Evolutionary conservation across 1,284 basidiomycete genomes (phyloP).

Genomic region (Ustilago shanxiensis): DNA sequence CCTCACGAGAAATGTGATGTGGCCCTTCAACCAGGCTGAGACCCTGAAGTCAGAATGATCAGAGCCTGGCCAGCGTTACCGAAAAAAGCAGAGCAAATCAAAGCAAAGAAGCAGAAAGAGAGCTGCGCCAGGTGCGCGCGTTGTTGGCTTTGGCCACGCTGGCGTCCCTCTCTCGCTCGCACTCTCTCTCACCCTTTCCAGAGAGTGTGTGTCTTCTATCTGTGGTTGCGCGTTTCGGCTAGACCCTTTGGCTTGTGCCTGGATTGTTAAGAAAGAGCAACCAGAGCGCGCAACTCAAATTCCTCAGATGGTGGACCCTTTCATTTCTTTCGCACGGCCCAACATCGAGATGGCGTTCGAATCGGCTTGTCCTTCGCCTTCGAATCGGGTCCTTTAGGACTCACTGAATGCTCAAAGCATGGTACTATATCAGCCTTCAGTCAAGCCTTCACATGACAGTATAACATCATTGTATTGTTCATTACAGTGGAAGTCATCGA

Average conservation of each 20-base stretch:
- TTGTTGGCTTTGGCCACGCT: slow-evolving; percentile 19
- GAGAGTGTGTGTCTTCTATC: no score
- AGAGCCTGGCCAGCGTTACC: background rate
- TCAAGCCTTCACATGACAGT: no score
- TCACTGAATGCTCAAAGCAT: no score
- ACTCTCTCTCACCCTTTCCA: background rate
- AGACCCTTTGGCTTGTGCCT: slow-evolving; percentile 6
- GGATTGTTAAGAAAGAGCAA: no score
- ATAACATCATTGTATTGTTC: background rate
- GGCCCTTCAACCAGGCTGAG: slow-evolving; percentile 2
- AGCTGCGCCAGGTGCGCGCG: background rate
- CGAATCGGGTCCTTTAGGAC: background rate
- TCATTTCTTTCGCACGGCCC: slow-evolving; percentile 9
- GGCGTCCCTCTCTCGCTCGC: slow-evolving; percentile 8
- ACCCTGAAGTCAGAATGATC: background rate
- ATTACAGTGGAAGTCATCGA: background rate
- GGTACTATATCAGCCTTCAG: no score
- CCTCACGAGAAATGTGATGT: slow-evolving; percentile 18
- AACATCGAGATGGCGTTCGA: background rate
- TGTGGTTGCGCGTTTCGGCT: background rate
- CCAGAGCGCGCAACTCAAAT: slow-evolving; percentile 2
- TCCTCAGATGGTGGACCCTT: slow-evolving; percentile 1
- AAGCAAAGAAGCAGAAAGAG: background rate
- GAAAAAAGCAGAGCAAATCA: background rate
- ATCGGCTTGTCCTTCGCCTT: background rate